Conservation (phyloP, 1,139 yeast genomes). For the Scheffersomyces insectosa region DNA sequence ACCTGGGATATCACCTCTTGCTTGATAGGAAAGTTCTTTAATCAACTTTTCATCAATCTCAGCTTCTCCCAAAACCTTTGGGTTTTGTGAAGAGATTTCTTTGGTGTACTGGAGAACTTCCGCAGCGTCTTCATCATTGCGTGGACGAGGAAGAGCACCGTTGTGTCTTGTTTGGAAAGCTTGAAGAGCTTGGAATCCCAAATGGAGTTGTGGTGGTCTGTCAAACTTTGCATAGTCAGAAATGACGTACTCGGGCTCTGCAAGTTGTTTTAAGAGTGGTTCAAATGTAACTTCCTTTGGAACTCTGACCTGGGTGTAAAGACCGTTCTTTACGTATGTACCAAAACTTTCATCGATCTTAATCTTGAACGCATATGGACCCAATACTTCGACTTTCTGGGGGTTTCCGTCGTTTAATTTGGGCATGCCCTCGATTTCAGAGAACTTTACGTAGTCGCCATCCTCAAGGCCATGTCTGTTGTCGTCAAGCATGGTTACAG, state of each 20-base stretch:
- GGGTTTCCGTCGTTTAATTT: constrained; percentile 71
- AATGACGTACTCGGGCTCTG: constrained; percentile 73
- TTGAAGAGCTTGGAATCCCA: constrained; percentile 89
- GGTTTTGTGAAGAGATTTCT: constrained; percentile 60
- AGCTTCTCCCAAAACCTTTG: constrained; percentile 53
- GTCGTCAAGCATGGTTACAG: constrained; percentile 90
- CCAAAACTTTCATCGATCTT: constrained; percentile 57
- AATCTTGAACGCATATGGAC: constrained; percentile 89
- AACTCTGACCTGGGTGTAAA: constrained; percentile 88
- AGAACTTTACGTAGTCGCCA: constrained; percentile 83
- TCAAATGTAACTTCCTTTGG: constrained; percentile 68
- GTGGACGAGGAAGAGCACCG: constrained; percentile 75
- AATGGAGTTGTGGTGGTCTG: constrained; percentile 84
- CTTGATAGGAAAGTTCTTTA: constrained; percentile 75
- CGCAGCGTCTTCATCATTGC: constrained; percentile 70
- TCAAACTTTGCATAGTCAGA: constrained; percentile 95
- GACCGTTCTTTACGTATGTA: constrained; percentile 77
- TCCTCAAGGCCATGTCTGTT: constrained; percentile 92
- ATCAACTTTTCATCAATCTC: constrained; percentile 66
- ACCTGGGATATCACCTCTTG: constrained; percentile 91
- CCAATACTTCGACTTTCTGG: constrained; percentile 77
- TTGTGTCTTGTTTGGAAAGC: constrained; percentile 65
- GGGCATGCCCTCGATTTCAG: constrained; percentile 79
- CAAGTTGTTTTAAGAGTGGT: constrained; percentile 62
- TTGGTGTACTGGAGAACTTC: constrained; percentile 63